A percentile compares a stretch with the other conserved stretches of the same genome.
Conservation (phyloP, 225 moss, liverwort and hornwort genomes). For the Physcomitrellopsis africana region DNA sequence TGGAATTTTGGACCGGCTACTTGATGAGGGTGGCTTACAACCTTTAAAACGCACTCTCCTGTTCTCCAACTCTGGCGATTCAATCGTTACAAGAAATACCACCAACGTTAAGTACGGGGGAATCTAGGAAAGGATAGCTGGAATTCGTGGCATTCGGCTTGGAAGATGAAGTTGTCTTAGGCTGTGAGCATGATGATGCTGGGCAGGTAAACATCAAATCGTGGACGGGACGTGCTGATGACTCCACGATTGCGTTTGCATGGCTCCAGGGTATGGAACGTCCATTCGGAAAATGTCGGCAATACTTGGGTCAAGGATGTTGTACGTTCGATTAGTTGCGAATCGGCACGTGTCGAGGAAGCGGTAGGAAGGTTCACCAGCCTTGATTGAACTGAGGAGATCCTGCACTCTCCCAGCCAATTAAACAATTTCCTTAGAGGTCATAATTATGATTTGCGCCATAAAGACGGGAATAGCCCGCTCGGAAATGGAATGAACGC, state of each 20-base stretch:
- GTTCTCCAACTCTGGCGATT: slow-evolving; percentile 17
- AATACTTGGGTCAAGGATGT: background rate
- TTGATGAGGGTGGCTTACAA: slow-evolving; percentile 32
- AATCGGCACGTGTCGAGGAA: no score
- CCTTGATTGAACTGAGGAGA: no score
- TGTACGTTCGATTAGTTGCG: background rate
- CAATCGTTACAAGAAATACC: background rate
- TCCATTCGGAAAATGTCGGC: background rate
- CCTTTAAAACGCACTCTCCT: slow-evolving; percentile 28
- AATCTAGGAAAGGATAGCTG: background rate
- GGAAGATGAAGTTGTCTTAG: no score
- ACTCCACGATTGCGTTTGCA: no score
- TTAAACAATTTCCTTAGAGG: no score
- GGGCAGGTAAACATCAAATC: background rate
- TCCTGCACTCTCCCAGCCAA: no score
- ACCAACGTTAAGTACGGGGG: background rate
- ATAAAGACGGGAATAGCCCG: no score
- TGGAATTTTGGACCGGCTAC: slow-evolving; percentile 17
- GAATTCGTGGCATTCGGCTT: no score
- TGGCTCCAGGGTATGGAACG: no score
- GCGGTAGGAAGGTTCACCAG: no score
- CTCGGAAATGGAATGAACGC: background rate
- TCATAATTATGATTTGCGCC: no score
- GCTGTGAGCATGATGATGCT: background rate
- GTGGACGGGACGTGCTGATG: background rate